Base-by-base conservation (phyloP, 305 asterid genomes). In the Nicotiana rustica region DNA sequence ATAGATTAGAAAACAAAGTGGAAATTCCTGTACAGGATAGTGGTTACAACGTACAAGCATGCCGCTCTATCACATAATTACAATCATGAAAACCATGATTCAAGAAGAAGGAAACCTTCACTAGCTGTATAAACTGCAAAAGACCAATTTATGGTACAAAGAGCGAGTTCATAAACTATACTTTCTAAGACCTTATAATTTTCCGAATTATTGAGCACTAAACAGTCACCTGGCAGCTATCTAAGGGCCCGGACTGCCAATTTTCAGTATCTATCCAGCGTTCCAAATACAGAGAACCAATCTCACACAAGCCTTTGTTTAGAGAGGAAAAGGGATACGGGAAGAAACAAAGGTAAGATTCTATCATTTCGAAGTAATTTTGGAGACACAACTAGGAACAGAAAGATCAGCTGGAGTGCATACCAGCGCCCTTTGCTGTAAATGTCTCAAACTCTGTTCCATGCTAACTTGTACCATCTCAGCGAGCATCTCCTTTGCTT, bases 391-490 rank as follows among this genome's bases (percentile, higher is more conserved):
- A 18, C 68, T 89, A 67, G 86, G 84, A 10, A 85, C 82, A 25
- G 93, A 86, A 18, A 89, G 83, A 88, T 92, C 97, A 2, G 91
- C 82, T 9, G 95, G 94, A 21, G 97, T 84, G 85, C 93, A 91
- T 10, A 91, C 92, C 64, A 93, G 78, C 9, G 99, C 99, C 86
- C 98, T 86, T 85, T 91, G 91, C 87, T 96, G 99, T 88, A 96
- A 76, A 83, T 93, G 98, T 81, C 90, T 87, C 68, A 96, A 90
- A 47, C 99, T 96, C 90, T 93, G 97, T 87, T 96, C 98, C 99
- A 94, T 96, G 83, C 99, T 96, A 59, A 96, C 98, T 82, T 92
- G 95, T 56, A 96, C 97, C 99, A 96, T 96, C 85, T 96, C 99
- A 2, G 98, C 89, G 21, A 96, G 92, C 97, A 96, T 93, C 86